A percentile compares a stretch with the other conserved stretches of the same genome.
Conservation (phyloP, 306 rosid genomes). For the Calophaca sinica region DNA sequence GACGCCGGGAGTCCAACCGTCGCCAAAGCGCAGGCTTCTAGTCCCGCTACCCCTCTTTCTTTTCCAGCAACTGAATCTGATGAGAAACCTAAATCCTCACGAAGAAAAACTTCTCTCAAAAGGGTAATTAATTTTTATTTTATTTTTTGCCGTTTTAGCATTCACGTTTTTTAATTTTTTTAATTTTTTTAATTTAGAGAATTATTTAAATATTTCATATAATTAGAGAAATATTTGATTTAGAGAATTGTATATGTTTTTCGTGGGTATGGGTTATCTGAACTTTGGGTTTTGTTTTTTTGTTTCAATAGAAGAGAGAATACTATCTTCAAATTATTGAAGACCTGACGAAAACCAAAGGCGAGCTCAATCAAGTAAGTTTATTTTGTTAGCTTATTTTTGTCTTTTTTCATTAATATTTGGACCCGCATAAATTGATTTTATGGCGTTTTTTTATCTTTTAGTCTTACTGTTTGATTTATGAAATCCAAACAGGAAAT, state of each 20-base stretch:
- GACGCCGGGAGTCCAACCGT: not conserved
- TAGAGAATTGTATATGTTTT: too few species aligned
- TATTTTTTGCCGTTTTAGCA: too few species aligned
- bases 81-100: slow-evolving; percentile 39
- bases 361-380: slow-evolving; percentile 51
- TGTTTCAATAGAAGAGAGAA: slow-evolving; percentile 49
- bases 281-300: slow-evolving; percentile 29
- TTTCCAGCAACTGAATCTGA: slow-evolving; percentile 63
- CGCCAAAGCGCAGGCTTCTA: slow-evolving; percentile 43
- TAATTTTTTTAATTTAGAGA: too few species aligned
- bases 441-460: not conserved
- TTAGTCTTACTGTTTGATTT: not conserved
- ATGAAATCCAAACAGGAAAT: slow-evolving; percentile 48
- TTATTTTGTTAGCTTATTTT: not conserved
- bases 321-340: slow-evolving; percentile 39
- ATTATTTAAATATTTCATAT: too few species aligned
- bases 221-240: too few species aligned
- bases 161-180: too few species aligned
- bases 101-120: slow-evolving; percentile 32
- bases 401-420: not conserved
- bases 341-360: slow-evolving; percentile 42
- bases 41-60: slow-evolving; percentile 59
- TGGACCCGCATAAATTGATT: not conserved
- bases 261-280: not conserved
- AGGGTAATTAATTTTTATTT: slow-evolving; percentile 56